Base-by-base conservation (phyloP, 345 rosid species). In the Acer negundo region DNA sequence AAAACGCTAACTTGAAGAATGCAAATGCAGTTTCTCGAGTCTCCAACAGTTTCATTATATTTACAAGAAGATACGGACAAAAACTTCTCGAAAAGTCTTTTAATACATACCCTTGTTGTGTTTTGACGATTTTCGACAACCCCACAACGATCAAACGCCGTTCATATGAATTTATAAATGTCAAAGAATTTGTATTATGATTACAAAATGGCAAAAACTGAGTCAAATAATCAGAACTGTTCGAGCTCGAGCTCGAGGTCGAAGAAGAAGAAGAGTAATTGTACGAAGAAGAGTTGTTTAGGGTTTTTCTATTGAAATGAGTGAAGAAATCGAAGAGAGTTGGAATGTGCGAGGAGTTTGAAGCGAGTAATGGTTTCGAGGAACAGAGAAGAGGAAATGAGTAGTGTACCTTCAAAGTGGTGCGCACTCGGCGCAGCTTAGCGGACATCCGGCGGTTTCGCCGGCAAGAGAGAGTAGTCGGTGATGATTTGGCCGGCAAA, bases 1-100 rank as follows among this genome's bases (percentile, higher is more conserved):
- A 75, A 80, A 89, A 89, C 0, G 67, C 85, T 20, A 86, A 74
- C 75, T 90, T 92, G 78, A 92, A 90, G 82, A 92, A 88, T 12
- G 93, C 90, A 75, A 85, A 87, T 15, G 93, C 91, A 0, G 87
- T 77, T 59, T 86, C 84, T 59, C 93, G 86, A 67, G 79, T 70
- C 35, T 78, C 79, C 42, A 92, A 77, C 20, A 81, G 28, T 73
- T 79, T 79, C 91, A 92, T 86, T 67, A 87, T 79, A 73, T 83
- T 75, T 11, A 80, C 91, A 8, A 92, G 66, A 11, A 79, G 51
- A 49, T 17, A 55, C 1, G 97, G 97, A 70, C 90, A 85, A 75
- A 87, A 83, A 1, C 81, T 80, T 5, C 1, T 42, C 19, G 87
- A 75, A 67, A 90, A 82, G 9, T 70, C 82, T 47, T 66, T 76